A percentile compares a stretch with the other conserved stretches of the same genome.
Conservation (phyloP, 2,329 filamentous ascomycete species). For the Didymella keratinophila region DNA sequence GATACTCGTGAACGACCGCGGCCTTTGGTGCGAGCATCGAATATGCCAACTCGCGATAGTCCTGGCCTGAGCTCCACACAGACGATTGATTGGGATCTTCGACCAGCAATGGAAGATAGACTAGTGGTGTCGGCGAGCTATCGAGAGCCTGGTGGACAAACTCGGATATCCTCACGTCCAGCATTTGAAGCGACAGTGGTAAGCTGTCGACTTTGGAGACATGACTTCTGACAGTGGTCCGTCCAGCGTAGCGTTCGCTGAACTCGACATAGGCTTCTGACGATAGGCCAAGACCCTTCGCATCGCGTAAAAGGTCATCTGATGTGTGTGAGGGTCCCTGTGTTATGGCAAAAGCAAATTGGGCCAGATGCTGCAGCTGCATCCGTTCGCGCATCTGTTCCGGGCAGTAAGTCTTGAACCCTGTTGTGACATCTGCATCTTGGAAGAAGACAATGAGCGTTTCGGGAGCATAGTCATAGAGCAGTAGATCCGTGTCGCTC, state of each 20-base stretch:
- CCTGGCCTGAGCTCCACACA: conserved; percentile 52
- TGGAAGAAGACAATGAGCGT: conserved; percentile 74
- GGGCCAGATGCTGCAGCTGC: conserved; percentile 51
- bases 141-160: conserved; percentile 36
- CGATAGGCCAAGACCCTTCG: conserved; percentile 29
- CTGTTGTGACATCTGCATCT: conserved; percentile 61
- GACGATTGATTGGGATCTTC: conserved; percentile 55
- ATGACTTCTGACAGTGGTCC: conserved; percentile 14
- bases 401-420: conserved; percentile 53
- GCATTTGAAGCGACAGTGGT: conserved; percentile 25
- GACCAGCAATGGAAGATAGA: conserved; percentile 72
- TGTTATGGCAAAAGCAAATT: conserved; percentile 53
- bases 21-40: conserved; percentile 39
- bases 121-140: conserved; percentile 32
- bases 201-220: conserved; percentile 4
- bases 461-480: conserved; percentile 70
- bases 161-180: conserved; percentile 48
- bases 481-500: conserved; percentile 85
- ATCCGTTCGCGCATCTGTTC: conserved; percentile 55
- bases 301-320: conserved; percentile 36
- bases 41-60: conserved; percentile 51
- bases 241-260: conserved; percentile 37
- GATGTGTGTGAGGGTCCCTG: conserved; percentile 44
- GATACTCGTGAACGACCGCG: conserved; percentile 47
- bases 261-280: conserved; percentile 41